Base-by-base conservation (phyloP, 257 asterid species). In the Coffea canephora region DNA sequence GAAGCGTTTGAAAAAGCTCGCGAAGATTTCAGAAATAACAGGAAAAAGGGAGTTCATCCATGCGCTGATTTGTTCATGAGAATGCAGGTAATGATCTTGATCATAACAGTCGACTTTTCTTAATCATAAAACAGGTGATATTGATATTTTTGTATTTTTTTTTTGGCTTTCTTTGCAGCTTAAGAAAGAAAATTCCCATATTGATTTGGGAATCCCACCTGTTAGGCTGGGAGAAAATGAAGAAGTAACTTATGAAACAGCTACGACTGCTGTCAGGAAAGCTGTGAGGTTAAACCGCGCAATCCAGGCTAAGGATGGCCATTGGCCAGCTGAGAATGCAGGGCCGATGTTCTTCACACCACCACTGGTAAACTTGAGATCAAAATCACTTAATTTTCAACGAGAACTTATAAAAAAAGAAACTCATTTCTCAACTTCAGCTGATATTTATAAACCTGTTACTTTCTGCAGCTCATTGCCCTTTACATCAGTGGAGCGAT, bases 251-350 rank as follows among this genome's bases (percentile, higher is more conserved):
- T 88, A 89, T 52, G 96, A 89, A 69, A 80, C 77, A 0, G 91
- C 87, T 3, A 89, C 90, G 5, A 59, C 76, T 6, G 92, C 93
- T 1, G 93, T 92, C 27, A 92, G 77, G 86, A 92, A 91, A 83
- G 94, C 97, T 10, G 57, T 92, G 9, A 80, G 91, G n/a, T 68
- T 89, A 10, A 86, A 87, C 74, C 88, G 93, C 27, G 94, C 96
- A 3, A 80, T 91, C 59, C 97, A 92, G 87, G 92, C 96, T 18
- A 89, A 86, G 3, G 94, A 92, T 27, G 97, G 96, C 10, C 96
- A 92, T 41, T 92, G 97, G 97, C 97, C 96, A 11, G 91, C 96
- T 52, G 94, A 91, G 70, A 91, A 88, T 72, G 91, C 93, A 0
- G 97, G 96, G 1, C 93, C 94, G 0, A 75, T 92, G 91, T 91